Base-by-base conservation (phyloP, 805 yeast genomes). In the Brettanomyces sp. region DNA sequence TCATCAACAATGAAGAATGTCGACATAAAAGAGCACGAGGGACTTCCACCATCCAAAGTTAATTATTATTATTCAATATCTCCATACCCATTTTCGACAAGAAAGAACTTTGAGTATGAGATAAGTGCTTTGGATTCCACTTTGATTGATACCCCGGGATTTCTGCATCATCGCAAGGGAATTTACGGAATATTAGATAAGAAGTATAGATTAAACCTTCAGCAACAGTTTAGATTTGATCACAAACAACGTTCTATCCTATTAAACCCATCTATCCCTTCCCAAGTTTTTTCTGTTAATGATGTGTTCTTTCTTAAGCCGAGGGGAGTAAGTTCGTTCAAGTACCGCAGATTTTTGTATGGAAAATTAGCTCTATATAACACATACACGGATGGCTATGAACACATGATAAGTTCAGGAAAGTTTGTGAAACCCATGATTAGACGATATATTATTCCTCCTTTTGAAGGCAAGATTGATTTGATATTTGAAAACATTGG, bases 91-190 rank as follows among this genome's bases (percentile, higher is more conserved):
- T 54, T 55, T 43, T 43, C 38, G 9, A 56, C 60, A 1, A 42
- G 51, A 23, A 42, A 14, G 21, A 51, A 46, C 25, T 24, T 35
- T 12, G 42, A 42, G 6, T 52, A 55, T 44, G 30, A 40, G 12
- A 39, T 50, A n/a, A 50, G 52, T 2, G 39, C 42, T 37, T 45
- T 48, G 14, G 52, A 54, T 14, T 41, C 54, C 25, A 44, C 42
- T 8, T 21, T 59, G 3, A 48, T 60, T 6, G 66, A 62, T 43
- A 58, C 64, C 1, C 66, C 65, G 1, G 66, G 65, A 0, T 58
- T 47, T 45, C 42, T 55, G 4, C 52, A 58, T 3, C 48, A 46
- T 23, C 28, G 49, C 4, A 49, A 49, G 22, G 54, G 62, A n/a
- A 50, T 56, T 3, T 57, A 52, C 39, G 47, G 53, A 7, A 47